Evolutionary conservation across 306 rosid genomes (phyloP).

Genomic region (Nissolia schottii): DNA sequence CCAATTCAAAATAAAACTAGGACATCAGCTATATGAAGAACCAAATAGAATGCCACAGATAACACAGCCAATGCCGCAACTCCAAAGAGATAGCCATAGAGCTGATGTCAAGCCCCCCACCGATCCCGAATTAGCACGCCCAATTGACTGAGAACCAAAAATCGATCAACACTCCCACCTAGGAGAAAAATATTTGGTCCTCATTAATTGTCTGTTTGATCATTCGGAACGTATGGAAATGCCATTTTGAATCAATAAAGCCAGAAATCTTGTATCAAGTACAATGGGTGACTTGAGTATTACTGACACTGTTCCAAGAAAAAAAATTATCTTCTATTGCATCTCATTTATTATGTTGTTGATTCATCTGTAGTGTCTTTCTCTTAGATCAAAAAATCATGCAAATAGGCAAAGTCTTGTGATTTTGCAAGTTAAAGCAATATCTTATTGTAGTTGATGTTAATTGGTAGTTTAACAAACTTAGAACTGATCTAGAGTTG

Average conservation of each 20-base stretch:
- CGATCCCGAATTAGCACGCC: too few relatives aligned
- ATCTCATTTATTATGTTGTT: neutral
- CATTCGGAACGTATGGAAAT: neutral
- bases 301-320: neutral
- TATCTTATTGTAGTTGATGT: neutral
- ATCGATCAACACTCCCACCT: too few relatives aligned
- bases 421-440: neutral
- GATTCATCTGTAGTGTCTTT: constrained; percentile 5
- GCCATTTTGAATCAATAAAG: neutral
- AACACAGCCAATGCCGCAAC: too few relatives aligned
- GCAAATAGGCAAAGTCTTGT: neutral
- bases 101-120: too few relatives aligned
- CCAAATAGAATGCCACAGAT: too few relatives aligned
- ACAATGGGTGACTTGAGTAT: neutral
- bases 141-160: too few relatives aligned
- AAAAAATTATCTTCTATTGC: neutral
- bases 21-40: too few relatives aligned
- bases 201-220: neutral
- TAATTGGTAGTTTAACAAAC: neutral
- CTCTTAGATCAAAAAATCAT: neutral
- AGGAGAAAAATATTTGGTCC: constrained; percentile 5
- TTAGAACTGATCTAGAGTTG: neutral
- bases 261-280: neutral
- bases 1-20: too few relatives aligned
- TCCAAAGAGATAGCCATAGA: too few relatives aligned